Evolutionary conservation across 2,329 filamentous ascomycete genomes (phyloP), one percentile per base, ranked within the genome.

Genomic region (Xylariaceae sp.): DNA sequence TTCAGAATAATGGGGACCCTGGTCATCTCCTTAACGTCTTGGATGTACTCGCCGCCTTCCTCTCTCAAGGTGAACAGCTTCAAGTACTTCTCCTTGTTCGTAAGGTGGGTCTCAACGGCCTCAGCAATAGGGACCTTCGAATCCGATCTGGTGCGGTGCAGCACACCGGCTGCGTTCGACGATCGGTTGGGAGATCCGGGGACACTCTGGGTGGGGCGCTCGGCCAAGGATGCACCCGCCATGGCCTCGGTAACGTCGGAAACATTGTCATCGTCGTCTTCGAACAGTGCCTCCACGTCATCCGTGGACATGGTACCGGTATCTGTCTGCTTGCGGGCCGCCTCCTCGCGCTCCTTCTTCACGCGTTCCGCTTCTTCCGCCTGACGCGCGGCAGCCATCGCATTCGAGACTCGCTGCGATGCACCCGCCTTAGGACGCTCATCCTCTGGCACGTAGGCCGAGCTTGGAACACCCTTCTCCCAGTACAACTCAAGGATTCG

Each of bases 391-490:
- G 89, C 89, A 42, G 88, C 88, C 55, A 87, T 84, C 55, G 89
- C 88, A 69, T 90, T 89, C 48, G 85, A 86, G 59, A 88, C 84
- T 65, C 90, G 85, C 68, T 89, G 84, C 62, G 88, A 88, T 9
- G 84, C 83, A 58, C 84, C 87, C 54, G 89, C 87, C 81, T 94
- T 95, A 56, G 92, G 92, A 59, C 92, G 88, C 79, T 99, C 94
- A 72, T 99, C 94, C 72, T 99, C 94, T 2, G 94, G 94, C 55
- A 99, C 88, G 68, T 95, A 99, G 2, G 92, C 90, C 49, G 93
- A 97, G 64, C 92, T 97, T 34, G 93, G 91, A 6, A 97, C 92
- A 51, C 94, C 94, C 84, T 97, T 99, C 86, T 99, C 94, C 94
- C 94, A 99, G 81, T 97, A 99, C 13, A 99, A 83, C 77, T 99